Conservation (phyloP, 1,139 yeast species). For the Zhuliangozyma parablackwelliae region DNA sequence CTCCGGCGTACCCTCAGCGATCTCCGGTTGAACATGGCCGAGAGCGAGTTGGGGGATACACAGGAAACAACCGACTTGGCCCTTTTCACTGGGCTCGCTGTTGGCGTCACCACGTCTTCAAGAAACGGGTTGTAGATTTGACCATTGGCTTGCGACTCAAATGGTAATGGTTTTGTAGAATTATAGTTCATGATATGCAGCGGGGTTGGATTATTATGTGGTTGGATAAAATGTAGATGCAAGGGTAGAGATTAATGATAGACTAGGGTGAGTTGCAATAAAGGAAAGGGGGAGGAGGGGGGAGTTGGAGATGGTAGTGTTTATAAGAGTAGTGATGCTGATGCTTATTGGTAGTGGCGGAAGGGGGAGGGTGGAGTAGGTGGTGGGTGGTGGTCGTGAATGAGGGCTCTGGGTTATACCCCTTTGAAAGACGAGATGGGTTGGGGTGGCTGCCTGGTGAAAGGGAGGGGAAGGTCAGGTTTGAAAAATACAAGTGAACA, state of each 20-base stretch:
- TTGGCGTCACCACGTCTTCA: background rate
- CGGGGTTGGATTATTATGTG: background rate
- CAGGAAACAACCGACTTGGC: constrained; percentile 10
- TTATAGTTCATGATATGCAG: constrained; percentile 10
- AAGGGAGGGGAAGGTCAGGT: too few relatives aligned
- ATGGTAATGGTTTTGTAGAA: constrained; percentile 24
- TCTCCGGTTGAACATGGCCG: constrained; percentile 7
- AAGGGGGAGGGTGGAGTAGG: background rate
- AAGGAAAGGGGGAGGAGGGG: too few relatives aligned
- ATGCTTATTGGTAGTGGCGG: background rate
- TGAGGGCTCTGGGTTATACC: too few relatives aligned
- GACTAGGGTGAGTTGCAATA: constrained; percentile 23
- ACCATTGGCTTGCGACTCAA: constrained; percentile 16
- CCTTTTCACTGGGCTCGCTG: constrained; percentile 9
- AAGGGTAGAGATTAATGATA: constrained; percentile 13
- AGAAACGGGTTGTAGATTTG: constrained; percentile 13
- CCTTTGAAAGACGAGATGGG: too few relatives aligned
- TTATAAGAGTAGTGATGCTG: background rate
- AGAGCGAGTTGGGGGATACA: constrained; percentile 7
- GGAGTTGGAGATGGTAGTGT: background rate
- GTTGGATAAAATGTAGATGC: background rate
- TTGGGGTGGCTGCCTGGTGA: too few relatives aligned
- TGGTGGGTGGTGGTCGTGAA: background rate
- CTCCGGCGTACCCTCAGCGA: constrained; percentile 1
- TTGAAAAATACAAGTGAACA: too few relatives aligned